Percentiles rank a stretch among this genome's conserved stretches.
phyloP scores from a whole-genome alignment of 2,329 filamentous ascomycete species.

The Colletotrichum costaricense region DNA sequence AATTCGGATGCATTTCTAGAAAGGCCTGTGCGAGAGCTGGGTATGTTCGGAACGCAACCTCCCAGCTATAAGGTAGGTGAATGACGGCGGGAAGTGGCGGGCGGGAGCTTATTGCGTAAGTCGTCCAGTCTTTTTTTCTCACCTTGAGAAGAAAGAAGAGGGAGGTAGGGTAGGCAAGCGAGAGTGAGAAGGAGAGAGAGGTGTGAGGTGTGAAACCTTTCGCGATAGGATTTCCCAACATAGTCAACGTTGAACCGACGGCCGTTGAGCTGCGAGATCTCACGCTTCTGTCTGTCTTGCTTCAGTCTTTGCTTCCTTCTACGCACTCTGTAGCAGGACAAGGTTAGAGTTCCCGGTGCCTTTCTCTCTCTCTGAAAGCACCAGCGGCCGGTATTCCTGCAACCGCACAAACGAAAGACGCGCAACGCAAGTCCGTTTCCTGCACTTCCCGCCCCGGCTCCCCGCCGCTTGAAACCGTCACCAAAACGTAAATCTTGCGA shows the following conservation, averaged over 20 bases:
- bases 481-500: not conserved
- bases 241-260: not conserved
- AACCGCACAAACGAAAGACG: not conserved
- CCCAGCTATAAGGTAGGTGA: not conserved
- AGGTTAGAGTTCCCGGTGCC: constrained; percentile 1
- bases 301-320: not conserved
- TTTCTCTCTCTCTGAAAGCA: not conserved
- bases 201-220: not conserved
- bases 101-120: not conserved
- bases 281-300: not conserved
- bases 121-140: not conserved
- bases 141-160: not conserved
- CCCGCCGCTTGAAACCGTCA: constrained; percentile 11
- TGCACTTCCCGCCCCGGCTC: not conserved
- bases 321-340: constrained; percentile 2
- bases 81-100: not conserved
- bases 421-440: not conserved
- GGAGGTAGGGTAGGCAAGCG: not conserved
- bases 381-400: not conserved
- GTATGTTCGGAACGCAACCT: not conserved
- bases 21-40: constrained; percentile 4
- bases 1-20: constrained; percentile 13
- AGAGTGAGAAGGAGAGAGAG: not conserved
- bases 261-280: not conserved
- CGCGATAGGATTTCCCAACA: not conserved